These are phyloP conservation scores for Colletotrichum sp. DNA, from an alignment of 2,329 filamentous ascomycete species.

Conservation along the genomic window DNA sequence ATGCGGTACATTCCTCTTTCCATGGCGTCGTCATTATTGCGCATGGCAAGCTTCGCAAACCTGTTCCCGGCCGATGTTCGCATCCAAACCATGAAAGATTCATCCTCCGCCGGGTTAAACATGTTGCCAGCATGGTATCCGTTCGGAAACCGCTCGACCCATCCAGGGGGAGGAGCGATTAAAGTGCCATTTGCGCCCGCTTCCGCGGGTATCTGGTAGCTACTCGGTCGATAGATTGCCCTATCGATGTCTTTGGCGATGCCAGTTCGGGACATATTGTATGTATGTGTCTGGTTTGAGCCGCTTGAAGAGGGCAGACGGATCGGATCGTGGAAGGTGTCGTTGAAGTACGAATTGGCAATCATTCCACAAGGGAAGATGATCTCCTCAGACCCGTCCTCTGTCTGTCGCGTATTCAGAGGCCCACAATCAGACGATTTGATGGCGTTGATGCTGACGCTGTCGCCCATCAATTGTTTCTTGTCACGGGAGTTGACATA, in stretches of 20 bases:
- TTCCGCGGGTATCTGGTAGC: neutral
- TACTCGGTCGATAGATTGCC: neutral
- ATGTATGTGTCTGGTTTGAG: neutral
- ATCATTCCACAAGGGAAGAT: neutral
- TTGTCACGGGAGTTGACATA: neutral
- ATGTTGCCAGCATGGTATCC: neutral
- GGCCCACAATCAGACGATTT: neutral
- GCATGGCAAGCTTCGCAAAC: neutral
- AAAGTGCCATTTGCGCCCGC: accelerated
- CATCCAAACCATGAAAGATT: conserved; percentile 7
- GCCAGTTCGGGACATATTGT: neutral
- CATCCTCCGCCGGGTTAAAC: neutral
- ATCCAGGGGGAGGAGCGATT: neutral
- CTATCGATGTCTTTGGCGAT: neutral
- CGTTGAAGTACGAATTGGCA: conserved; percentile 1
- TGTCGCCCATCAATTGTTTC: neutral
- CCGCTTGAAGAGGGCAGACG: neutral
- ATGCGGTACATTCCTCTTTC: neutral
- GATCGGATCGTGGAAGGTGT: neutral
- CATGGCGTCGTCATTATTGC: neutral
- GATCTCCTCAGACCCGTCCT: neutral
- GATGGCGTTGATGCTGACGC: neutral
- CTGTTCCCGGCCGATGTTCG: neutral
- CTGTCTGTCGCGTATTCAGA: neutral
- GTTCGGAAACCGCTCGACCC: neutral